Evolutionary conservation across 179 eudicot species (phyloP), one percentile per base, ranked within the genome.

Genomic region (Monotropa hypopitys): DNA sequence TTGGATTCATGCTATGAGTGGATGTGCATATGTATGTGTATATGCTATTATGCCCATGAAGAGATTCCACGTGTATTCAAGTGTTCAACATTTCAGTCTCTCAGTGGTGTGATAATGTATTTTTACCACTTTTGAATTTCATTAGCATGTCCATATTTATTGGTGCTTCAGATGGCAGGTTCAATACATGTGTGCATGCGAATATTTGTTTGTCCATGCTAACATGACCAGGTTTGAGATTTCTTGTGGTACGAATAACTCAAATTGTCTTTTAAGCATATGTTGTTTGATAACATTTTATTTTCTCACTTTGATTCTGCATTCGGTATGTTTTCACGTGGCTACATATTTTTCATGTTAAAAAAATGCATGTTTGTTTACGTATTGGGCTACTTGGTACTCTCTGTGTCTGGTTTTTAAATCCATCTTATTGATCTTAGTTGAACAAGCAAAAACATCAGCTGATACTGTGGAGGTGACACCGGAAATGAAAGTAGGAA

Each of bases 381-480:
- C 2, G 0, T 51, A 51, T 16, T 5, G 21, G 20, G 61, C 38
- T 47, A 26, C 21, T 28, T 47, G 16, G 9, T 30, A 33, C 30
- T 11, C 46, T 26, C 3, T 20, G 7, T 28, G 49, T 59, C 45
- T 68, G 8, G 1, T 56, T 65, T 43, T 78, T n/a, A n/a, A 26
- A 49, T 40, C 28, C 51, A 33, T 78, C 30, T 30, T 75, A 5
- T 23, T 49, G 71, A 74, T 84, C 15, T 50, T 70, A 85, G 90
- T 82, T 77, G 90, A 83, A 72, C 85, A 78, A 76, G 83, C 69
- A 20, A 83, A 84, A 70, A 70, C 77, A 70, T 43, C 83, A 49
- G 82, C 69, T 67, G 88, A 81, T 69, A 83, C 56, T 68, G 70
- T 80, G 51, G 80, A 80, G 75, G 84, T 68, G 73, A 75, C 83